These are phyloP conservation scores for Termitomyces eurrhizus DNA, from an alignment of 768 basidiomycete genomes.

Conservation along the genomic window DNA sequence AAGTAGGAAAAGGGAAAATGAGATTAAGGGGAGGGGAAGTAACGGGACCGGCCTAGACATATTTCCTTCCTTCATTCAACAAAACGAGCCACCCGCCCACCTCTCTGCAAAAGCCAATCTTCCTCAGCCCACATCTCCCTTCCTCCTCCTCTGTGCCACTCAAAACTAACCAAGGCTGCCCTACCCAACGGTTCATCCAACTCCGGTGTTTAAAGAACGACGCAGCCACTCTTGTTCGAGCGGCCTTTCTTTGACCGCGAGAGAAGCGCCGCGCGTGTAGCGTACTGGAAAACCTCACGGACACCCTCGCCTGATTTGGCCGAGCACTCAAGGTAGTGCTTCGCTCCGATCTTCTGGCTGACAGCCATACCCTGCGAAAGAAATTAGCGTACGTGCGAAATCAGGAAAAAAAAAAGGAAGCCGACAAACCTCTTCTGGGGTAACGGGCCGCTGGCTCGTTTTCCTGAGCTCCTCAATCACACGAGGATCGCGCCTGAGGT, in stretches of 20 bases:
- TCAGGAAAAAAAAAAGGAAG: neutral
- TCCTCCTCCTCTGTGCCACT: neutral
- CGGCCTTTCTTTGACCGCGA: constrained; percentile 18
- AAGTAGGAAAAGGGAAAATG: neutral
- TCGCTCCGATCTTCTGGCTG: constrained; percentile 94
- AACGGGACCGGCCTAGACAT: constrained; percentile 7
- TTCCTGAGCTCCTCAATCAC: constrained; percentile 93
- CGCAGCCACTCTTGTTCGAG: constrained; percentile 13
- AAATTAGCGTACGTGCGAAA: neutral
- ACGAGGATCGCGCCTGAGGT: constrained; percentile 88
- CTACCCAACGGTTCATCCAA: neutral
- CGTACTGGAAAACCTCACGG: constrained; percentile 97
- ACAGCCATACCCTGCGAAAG: constrained; percentile 80
- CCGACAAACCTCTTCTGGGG: constrained; percentile 76
- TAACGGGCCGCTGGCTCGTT: constrained; percentile 93
- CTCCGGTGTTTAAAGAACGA: constrained; percentile 11
- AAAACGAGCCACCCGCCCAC: neutral
- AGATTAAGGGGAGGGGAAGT: neutral
- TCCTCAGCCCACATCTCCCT: neutral
- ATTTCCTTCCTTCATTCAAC: constrained; percentile 3
- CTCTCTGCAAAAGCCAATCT: neutral
- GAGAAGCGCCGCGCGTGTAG: constrained; percentile 88
- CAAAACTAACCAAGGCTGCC: neutral
- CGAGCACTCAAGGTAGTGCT: constrained; percentile 96
- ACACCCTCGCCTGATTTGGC: constrained; percentile 97